Evolutionary conservation across 495 filamentous ascomycete genomes (phyloP).

Genomic region (Rusavskia elegans): DNA sequence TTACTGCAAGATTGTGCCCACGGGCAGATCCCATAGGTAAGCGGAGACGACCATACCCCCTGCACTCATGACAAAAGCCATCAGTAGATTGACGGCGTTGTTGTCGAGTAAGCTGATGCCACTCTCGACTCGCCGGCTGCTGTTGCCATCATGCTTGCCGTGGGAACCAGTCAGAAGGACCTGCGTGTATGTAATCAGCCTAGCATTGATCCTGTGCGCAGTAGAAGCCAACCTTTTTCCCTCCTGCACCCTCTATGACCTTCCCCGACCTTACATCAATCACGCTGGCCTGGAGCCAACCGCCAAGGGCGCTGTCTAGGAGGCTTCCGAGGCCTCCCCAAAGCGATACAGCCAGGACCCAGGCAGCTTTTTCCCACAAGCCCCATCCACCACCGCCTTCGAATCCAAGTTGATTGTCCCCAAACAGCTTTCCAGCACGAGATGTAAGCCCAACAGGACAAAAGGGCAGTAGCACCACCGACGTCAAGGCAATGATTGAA

Average conservation of each 20-base stretch:
- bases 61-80: slow-evolving; percentile 70
- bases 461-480: slow-evolving; percentile 52
- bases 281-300: slow-evolving; percentile 72
- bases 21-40: slow-evolving; percentile 24
- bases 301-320: slow-evolving; percentile 75
- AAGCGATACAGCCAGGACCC: slow-evolving; percentile 43
- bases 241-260: slow-evolving; percentile 78
- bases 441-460: slow-evolving; percentile 23
- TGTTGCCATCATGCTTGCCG: slow-evolving; percentile 26
- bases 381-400: slow-evolving; percentile 27
- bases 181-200: slow-evolving; percentile 2
- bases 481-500: slow-evolving; percentile 48
- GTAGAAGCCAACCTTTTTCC: slow-evolving; percentile 37
- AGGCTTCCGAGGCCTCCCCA: slow-evolving; percentile 68
- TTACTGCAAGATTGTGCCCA: slow-evolving; percentile 3
- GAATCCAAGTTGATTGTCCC: slow-evolving; percentile 7
- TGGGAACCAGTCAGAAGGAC: slow-evolving; percentile 6
- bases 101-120: slow-evolving; percentile 75
- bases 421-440: slow-evolving; percentile 6
- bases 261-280: slow-evolving; percentile 69
- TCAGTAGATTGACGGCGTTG: slow-evolving; percentile 82
- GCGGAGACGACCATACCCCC: slow-evolving; percentile 51
- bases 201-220: not conserved
- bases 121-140: slow-evolving; percentile 55
- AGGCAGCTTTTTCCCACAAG: slow-evolving; percentile 30